Evolutionary conservation across 2,329 filamentous ascomycete species (phyloP), one percentile per base, ranked within the genome.

Genomic region (Apiospora rasikravindrae): DNA sequence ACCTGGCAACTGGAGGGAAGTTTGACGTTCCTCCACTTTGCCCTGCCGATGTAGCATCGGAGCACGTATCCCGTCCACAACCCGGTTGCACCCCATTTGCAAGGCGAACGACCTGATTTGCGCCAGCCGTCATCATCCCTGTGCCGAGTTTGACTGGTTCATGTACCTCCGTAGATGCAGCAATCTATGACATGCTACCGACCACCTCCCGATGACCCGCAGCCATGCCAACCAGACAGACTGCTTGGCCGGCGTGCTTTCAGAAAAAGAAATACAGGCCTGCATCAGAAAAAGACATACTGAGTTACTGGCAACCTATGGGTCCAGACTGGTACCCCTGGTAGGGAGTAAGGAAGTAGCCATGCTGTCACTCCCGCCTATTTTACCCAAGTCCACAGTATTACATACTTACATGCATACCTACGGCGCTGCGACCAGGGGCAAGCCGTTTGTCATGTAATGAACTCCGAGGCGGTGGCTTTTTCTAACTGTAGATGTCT

Each of bases 141-240:
- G 57, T 40, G 57, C 33, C 33, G 33, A n/a, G 24, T 64, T 64
- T 64, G 57, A 64, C 57, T 64, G 57, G 57, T 6, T 13, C 19
- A 40, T 64, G 57, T 37, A 37, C 33, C 33, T n/a, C n/a, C n/a
- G n/a, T 24, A 64, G 57, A 22, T 64, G 33, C 22, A 37, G 53
- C 53, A 61, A 61, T 61, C 53, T 37, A 61, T 61, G 53, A 61
- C 53, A 61, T 61, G 26, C 53, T 61, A 16, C 22, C 33, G 57
- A 33, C 29, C 22, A 40, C 57, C n/a, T 64, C 57, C 57, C 57
- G 57, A 64, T 64, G 57, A 64, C 57, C 57, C 57, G 57, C 57
- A 64, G 57, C 33, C 33, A n/a, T 64, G 57, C 40, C 57, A 64
- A 40, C 33, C 33, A 37, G 5, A 7, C 57, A 42, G 57, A 40